phyloP scores from a whole-genome alignment of 805 yeast genomes.

The Kluyveromyces starmeri region DNA sequence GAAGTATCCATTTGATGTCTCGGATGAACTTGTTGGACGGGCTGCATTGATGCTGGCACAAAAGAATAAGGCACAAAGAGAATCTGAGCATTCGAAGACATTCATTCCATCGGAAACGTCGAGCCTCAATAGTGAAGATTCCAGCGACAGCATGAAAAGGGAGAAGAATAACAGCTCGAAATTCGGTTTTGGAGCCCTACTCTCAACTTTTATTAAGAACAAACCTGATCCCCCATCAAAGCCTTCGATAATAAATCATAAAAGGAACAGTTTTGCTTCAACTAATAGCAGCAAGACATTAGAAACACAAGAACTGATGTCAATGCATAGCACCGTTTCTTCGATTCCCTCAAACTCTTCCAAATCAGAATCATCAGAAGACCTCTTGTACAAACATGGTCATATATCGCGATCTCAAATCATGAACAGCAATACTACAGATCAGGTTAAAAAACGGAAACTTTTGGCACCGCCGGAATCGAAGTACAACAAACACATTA shows the following conservation, averaged over 20 bases:
- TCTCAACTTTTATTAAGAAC: background rate
- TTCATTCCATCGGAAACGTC: background rate
- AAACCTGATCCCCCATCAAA: background rate
- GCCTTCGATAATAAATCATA: background rate
- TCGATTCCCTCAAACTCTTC: slow-evolving; percentile 11
- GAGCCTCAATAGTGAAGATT: slow-evolving; percentile 1
- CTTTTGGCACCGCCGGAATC: slow-evolving; percentile 18
- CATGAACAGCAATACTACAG: slow-evolving; percentile 2
- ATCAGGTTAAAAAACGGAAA: slow-evolving; percentile 12
- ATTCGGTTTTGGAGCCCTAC: slow-evolving; percentile 1
- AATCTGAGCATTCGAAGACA: background rate
- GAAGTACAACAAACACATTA: slow-evolving; percentile 8
- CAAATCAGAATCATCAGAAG: slow-evolving; percentile 13
- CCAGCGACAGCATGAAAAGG: background rate
- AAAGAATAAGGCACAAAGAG: slow-evolving; percentile 6
- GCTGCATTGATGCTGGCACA: slow-evolving; percentile 13
- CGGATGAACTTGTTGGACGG: slow-evolving; percentile 19
- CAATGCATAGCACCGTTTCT: slow-evolving; percentile 18
- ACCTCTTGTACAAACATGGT: slow-evolving; percentile 6
- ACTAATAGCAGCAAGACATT: slow-evolving; percentile 2
- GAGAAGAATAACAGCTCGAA: background rate
- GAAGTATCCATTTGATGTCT: slow-evolving; percentile 20
- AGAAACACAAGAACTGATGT: slow-evolving; percentile 14
- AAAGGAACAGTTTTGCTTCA: slow-evolving; percentile 2
- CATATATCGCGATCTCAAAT: slow-evolving; percentile 1